phyloP scores from a whole-genome alignment of 164 flowering plant genomes.

The Dillenia turbinata region DNA sequence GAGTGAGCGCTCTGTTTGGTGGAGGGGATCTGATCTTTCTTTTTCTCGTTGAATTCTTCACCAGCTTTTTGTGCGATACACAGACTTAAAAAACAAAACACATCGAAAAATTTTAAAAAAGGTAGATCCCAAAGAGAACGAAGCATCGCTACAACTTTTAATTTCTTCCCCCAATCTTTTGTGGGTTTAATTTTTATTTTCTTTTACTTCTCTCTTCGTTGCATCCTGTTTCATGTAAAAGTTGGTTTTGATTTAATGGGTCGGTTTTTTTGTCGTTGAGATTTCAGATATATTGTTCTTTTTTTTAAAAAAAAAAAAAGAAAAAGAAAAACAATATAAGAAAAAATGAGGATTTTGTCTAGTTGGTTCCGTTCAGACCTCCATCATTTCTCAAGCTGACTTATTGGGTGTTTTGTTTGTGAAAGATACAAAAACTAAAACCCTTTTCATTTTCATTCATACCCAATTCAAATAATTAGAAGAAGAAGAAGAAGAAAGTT shows the following conservation, averaged over 20 bases:
- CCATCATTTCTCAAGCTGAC: not conserved
- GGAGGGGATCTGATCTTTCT: slow-evolving; percentile 30
- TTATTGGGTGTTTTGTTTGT: slow-evolving; percentile 4
- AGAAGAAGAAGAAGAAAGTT: not conserved
- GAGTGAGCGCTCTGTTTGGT: slow-evolving; percentile 17
- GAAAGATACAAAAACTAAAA: not conserved
- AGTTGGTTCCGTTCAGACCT: slow-evolving; percentile 1
- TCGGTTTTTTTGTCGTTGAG: slow-evolving; percentile 9
- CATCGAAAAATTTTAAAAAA: not conserved
- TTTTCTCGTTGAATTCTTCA: slow-evolving; percentile 37
- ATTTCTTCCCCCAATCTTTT: not conserved
- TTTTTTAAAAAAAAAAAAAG: no score
- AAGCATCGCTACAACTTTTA: not conserved
- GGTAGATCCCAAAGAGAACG: slow-evolving; percentile 1
- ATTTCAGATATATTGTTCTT: not conserved
- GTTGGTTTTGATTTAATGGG: slow-evolving; percentile 5
- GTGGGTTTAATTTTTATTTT: not conserved
- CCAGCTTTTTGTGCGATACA: slow-evolving; percentile 11
- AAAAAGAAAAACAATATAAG: no score
- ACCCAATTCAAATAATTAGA: not conserved
- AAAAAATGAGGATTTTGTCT: slow-evolving; percentile 13
- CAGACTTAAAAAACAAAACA: no score
- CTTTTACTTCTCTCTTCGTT: slow-evolving; percentile 1
- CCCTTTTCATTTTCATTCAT: not conserved
- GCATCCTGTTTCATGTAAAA: not conserved